phyloP scores from a whole-genome alignment of 139 green algal species.

The Chlamydomonas schloesseri region DNA sequence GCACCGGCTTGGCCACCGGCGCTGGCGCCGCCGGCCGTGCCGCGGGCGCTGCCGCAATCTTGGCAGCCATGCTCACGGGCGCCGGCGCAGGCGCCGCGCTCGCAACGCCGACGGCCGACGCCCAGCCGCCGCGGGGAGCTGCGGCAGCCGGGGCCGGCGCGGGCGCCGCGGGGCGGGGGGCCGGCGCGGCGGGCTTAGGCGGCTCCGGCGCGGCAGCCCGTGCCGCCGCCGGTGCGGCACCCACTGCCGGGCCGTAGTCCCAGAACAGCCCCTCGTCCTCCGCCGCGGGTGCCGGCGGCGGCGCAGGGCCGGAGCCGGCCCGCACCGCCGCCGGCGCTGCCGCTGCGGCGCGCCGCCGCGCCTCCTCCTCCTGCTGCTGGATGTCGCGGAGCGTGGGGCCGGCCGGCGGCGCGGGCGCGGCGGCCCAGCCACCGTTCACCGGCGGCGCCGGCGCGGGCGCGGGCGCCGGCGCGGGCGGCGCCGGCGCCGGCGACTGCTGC shows the following conservation, averaged over 20 bases:
- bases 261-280: conserved; percentile 74
- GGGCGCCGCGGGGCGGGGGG: not conserved
- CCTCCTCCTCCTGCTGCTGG: conserved; percentile 45
- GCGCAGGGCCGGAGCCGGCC: not conserved
- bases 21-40: not conserved
- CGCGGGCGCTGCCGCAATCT: conserved; percentile 3
- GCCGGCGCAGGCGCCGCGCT: not conserved
- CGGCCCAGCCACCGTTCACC: not conserved
- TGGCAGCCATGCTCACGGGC: not conserved
- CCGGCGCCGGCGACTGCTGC: not conserved
- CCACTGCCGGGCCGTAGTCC: conserved; percentile 65
- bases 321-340: not conserved
- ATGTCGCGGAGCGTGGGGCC: conserved; percentile 48
- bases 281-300: not conserved
- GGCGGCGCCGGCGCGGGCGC: not conserved
- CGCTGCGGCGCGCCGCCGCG: not conserved
- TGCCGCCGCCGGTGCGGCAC: conserved; percentile 1
- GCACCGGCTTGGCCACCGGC: not conserved
- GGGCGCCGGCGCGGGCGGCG: not conserved
- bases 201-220: not conserved
- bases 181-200: not conserved
- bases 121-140: conserved; percentile 13
- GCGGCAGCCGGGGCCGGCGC: not conserved
- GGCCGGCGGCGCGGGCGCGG: not conserved
- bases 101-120: not conserved